A percentile compares a stretch with the other conserved stretches of the same genome.
phyloP scores from a whole-genome alignment of 108 stramenopile genomes.

The Cyclotella baltica region DNA sequence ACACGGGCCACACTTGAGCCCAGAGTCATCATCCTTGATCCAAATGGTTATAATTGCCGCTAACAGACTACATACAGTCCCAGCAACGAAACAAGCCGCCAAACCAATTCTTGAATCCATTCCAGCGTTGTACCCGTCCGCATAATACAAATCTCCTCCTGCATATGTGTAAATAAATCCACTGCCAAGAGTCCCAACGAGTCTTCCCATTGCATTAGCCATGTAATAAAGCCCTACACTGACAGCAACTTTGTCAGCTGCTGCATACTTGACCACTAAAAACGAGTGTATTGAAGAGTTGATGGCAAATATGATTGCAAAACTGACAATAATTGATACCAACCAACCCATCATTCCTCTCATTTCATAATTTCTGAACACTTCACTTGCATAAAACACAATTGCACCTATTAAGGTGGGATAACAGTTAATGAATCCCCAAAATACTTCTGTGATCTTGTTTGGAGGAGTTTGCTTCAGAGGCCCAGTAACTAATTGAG shows the following conservation, averaged over 20 bases:
- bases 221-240: constrained; percentile 97
- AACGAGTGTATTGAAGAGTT: constrained; percentile 95
- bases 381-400: constrained; percentile 59
- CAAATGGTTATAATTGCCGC: constrained; percentile 78
- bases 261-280: constrained; percentile 94
- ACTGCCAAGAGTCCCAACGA: constrained; percentile 90
- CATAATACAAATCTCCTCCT: constrained; percentile 58
- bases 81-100: constrained; percentile 85
- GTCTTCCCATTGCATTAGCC: constrained; percentile 92
- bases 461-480: constrained; percentile 84
- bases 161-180: constrained; percentile 91
- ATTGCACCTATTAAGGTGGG: constrained; percentile 73
- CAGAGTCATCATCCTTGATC: constrained; percentile 79
- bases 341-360: constrained; percentile 73
- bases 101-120: constrained; percentile 78
- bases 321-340: constrained; percentile 71
- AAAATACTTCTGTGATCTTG: constrained; percentile 88
- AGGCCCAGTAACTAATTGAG: constrained; percentile 89
- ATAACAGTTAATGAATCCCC: constrained; percentile 83
- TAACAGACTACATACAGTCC: constrained; percentile 75
- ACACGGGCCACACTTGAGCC: constrained; percentile 79
- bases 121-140: constrained; percentile 65
- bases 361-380: constrained; percentile 66
- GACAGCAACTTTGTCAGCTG: constrained; percentile 88
- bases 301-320: constrained; percentile 93